Evolutionary conservation across 176 grass and related monocot species (phyloP).

Genomic region (Oryza coarctata): DNA sequence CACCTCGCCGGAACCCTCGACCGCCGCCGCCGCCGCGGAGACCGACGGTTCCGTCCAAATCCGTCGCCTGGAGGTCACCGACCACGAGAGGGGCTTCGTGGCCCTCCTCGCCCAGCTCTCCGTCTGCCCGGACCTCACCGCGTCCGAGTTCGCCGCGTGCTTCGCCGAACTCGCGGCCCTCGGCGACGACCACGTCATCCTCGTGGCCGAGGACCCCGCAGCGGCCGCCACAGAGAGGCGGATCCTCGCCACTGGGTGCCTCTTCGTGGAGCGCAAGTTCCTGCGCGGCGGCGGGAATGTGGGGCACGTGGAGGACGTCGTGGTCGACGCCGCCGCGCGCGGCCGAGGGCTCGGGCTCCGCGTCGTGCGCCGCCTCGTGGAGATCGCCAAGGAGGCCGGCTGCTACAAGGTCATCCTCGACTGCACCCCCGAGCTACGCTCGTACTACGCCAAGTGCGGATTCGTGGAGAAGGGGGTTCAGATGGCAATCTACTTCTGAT

Average conservation of each 20-base stretch:
- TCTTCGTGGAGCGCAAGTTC: slow-evolving; percentile 94
- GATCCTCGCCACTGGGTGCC: slow-evolving; percentile 72
- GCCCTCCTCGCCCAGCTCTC: slow-evolving; percentile 72
- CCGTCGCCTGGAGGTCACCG: slow-evolving; percentile 63
- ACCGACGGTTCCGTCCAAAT: slow-evolving; percentile 26
- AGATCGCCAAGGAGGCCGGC: slow-evolving; percentile 56
- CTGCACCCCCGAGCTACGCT: slow-evolving; percentile 61
- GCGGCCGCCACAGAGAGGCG: slow-evolving; percentile 4
- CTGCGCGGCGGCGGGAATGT: slow-evolving; percentile 66
- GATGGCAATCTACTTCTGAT: slow-evolving; percentile 90
- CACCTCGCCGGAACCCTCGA: slow-evolving; percentile 34
- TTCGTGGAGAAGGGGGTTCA: slow-evolving; percentile 87
- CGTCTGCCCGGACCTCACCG: slow-evolving; percentile 57
- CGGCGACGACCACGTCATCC: slow-evolving; percentile 76
- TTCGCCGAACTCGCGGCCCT: slow-evolving; percentile 74
- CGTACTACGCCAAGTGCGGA: slow-evolving; percentile 79
- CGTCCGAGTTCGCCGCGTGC: slow-evolving; percentile 58
- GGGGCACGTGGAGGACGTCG: slow-evolving; percentile 87
- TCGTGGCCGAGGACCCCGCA: slow-evolving; percentile 61
- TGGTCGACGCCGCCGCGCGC: slow-evolving; percentile 60
- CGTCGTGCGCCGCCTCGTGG: slow-evolving; percentile 59
- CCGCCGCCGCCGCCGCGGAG: slow-evolving; percentile 13
- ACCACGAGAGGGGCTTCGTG: slow-evolving; percentile 65
- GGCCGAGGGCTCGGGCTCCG: slow-evolving; percentile 55
- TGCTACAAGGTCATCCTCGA: slow-evolving; percentile 97